Base-by-base conservation (phyloP, 441 rosid genomes). In the Pelargonium cotyledonis region DNA sequence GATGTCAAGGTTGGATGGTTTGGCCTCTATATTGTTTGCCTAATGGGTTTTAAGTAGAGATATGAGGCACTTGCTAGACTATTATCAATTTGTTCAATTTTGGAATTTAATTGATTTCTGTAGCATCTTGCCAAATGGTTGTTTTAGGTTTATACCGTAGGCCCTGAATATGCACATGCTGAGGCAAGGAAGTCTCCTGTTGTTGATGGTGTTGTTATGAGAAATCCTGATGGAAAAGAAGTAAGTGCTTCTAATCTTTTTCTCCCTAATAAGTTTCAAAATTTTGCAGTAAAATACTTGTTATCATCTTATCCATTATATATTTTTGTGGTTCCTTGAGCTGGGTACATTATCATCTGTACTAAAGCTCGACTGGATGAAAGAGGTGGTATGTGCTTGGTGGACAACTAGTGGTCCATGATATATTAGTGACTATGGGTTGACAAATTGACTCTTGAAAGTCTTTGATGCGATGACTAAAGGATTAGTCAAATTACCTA, bases 141-240 rank as follows among this genome's bases (percentile, higher is more conserved):
- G 14, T 40, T 38, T 38, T 76, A 95, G 99, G 99, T 96, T 26
- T 96, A 96, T 68, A 96, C 98, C 5, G 99, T 96, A 80, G 98
- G 98, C 75, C 89, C 99, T 73, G 99, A 90, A 78, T 96, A 96
- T 82, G 99, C 99, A 18, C 99, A 96, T 79, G 99, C 98, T 44
- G 99, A 96, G 84, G 99, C 99, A 70, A 91, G 99, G 82, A 96
- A 96, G 81, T 96, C 99, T 58, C 99, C 99, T 67, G 98, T 96
- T 77, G 99, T 96, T 70, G 99, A 96, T 83, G 99, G 99, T 74
- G 98, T 93, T 79, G 99, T 96, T 53, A 88, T 96, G 98, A 88
- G 99, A 86, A 96, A 96, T 80, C 86, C 79, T 65, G 98, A 93
- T 77, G 99, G 99, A 70, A 96, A 96, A 85, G 99, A 96, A 80